These are phyloP conservation scores for Eragrostis curvula DNA, from an alignment of 176 grass and related monocot genomes.

Conservation along the genomic window DNA sequence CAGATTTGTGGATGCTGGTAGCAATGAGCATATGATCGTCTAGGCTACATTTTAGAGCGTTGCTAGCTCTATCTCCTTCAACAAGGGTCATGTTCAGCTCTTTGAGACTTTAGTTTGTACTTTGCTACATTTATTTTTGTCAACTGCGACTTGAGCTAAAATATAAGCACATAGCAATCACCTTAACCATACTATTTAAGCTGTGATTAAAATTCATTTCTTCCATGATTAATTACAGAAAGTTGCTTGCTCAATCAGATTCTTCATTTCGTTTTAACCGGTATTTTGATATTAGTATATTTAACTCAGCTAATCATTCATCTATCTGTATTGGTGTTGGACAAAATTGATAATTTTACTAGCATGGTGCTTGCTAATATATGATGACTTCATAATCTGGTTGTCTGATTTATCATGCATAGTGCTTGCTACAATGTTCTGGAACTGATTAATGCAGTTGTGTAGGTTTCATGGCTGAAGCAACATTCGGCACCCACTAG, in stretches of 20 bases:
- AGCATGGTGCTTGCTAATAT: constrained; percentile 22
- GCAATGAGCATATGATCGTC: not conserved
- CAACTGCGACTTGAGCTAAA: constrained; percentile 16
- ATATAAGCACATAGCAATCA: constrained; percentile 18
- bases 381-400: not conserved
- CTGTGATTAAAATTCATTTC: not conserved
- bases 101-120: not conserved
- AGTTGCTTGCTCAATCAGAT: constrained; percentile 10
- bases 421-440: constrained; percentile 21
- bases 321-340: constrained; percentile 14
- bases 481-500: constrained; percentile 97
- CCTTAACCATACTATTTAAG: constrained; percentile 5
- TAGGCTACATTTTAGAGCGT: constrained; percentile 13
- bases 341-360: constrained; percentile 32
- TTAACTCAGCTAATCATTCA: constrained; percentile 8
- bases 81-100: not conserved
- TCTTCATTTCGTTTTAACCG: constrained; percentile 14
- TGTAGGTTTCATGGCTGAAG: constrained; percentile 91
- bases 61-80: not conserved
- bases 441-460: constrained; percentile 20
- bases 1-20: not conserved
- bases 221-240: constrained; percentile 7
- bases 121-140: constrained; percentile 31
- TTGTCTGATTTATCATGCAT: constrained; percentile 3
- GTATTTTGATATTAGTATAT: constrained; percentile 25